Base-by-base conservation (phyloP, 2,329 filamentous ascomycete genomes). In the Nakataea oryzae region DNA sequence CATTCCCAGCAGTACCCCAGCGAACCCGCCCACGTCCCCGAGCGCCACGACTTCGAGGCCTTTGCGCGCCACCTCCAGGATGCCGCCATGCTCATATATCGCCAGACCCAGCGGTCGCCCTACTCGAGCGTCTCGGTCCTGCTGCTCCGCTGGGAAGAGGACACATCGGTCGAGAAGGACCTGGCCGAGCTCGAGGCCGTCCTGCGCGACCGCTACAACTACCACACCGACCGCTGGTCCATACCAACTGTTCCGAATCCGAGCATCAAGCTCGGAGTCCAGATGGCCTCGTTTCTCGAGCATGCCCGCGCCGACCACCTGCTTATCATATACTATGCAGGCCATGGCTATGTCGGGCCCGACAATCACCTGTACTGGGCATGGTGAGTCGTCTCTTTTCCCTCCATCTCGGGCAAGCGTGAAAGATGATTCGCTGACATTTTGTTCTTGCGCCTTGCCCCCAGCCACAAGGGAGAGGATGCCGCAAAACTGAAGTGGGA, bases 21-120 rank as follows among this genome's bases (percentile, higher is more conserved):
- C 62, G 68, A 67, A 30, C 54, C 67, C 14, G 64, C 66, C 29
- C 65, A 65, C 13, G 28, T 66, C 7, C 63, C 69, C 28, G 70
- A 84, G 67, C 79, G 82, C 66, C 79, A 84, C 73, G 84, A 87
- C 68, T 88, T 87, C 73, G 85, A 87, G 72, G 80, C 83, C 61
- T 87, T 87, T 70, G 85, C 85, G 64, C 80, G 85, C 58, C 85
- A 88, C 74, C 79, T 88, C 57, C 85, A 88, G 70, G 85, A 87
- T 79, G 85, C 85, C 59, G 85, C 85, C 66, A 86, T 86, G 80
- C 77, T 86, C 68, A 86, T 88, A 66, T 83, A 86, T 70, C 79
- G 82, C 65, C 84, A 86, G 72, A 83, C 82, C 57, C 82, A 86
- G 69, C 79, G 78, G 63, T 77, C 79, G 3, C 79, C 79, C 28